Base-by-base conservation (phyloP, 805 yeast species). In the Ascoidea tarda region DNA sequence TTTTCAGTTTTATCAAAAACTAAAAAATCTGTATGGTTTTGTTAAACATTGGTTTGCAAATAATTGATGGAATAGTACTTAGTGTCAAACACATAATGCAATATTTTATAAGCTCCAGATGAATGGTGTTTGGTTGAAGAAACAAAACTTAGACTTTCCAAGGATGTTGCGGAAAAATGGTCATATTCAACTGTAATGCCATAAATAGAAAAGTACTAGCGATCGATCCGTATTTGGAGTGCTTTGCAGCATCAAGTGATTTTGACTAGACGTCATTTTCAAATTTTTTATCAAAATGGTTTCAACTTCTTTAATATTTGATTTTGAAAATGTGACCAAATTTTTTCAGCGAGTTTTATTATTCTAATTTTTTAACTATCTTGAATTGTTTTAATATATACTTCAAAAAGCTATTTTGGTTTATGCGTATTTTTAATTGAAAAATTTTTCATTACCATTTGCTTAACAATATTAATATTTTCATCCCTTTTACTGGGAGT, bases 101-200 rank as follows among this genome's bases (percentile, higher is more conserved):
- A 33, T 33, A 33, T 33, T 10, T 10, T 33, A 10, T 6, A 33
- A 6, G 42, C 42, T 6, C 10, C 42, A 33, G 10, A 6, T 10
- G 10, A 33, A 33, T 33, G 42, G 10, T 6, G 10, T 33, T 33
- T 33, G 6, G 10, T 33, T 6, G 42, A 10, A 33, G 42, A 6
- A 33, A 33, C 42, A 6, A 33, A 10, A 33, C 10, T 6, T 33
- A 6, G 42, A 33, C 42, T 33, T 33, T 6, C 42, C 42, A 33
- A 6, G 6, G 42, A 33, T 6, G 42, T 33, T 6, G 42, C 42
- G 10, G 10, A 33, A 6, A 10, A 16, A 16, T 53, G 48, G 33
- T 53, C 56, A 31, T 47, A n/a, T 38, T 53, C 50, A 16, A 52
- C 54, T n/a, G 55, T 51, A 28, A 51, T 4, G 54, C 54, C 12